Evolutionary conservation across 352 stramenopile species (phyloP).

Genomic region (Phytophthora macrochlamydospora): DNA sequence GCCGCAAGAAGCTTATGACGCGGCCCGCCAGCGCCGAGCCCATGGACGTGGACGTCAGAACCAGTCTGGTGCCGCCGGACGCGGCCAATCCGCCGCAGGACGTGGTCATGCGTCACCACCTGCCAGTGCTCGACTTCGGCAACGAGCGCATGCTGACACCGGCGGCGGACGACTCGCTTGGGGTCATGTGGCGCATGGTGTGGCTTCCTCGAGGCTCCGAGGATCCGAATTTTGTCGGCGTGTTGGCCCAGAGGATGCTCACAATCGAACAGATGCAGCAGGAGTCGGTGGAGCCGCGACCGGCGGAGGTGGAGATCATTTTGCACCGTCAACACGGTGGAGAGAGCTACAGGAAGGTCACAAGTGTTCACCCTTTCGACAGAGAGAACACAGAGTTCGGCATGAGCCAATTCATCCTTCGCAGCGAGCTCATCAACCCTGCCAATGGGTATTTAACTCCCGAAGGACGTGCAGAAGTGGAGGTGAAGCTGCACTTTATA

Average conservation of each 20-base stretch:
- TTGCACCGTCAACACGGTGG: constrained; percentile 40
- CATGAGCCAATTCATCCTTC: constrained; percentile 54
- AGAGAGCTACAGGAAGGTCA: constrained; percentile 38
- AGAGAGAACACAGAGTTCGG: constrained; percentile 56
- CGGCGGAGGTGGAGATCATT: constrained; percentile 47
- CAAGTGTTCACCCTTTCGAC: constrained; percentile 57
- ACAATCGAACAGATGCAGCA: not conserved
- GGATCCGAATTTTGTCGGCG: constrained; percentile 50
- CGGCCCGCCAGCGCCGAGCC: constrained; percentile 4
- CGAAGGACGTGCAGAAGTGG: constrained; percentile 53
- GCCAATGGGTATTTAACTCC: constrained; percentile 47
- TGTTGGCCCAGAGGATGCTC: constrained; percentile 65
- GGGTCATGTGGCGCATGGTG: constrained; percentile 60
- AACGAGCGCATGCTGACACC: constrained; percentile 39
- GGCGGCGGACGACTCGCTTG: constrained; percentile 38
- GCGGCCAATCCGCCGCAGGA: not conserved
- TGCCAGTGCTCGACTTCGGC: constrained; percentile 50
- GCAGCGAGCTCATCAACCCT: constrained; percentile 53
- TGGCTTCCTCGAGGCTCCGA: constrained; percentile 64
- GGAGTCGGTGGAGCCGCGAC: not conserved
- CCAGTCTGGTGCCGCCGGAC: no score
- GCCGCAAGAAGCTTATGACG: constrained; percentile 37
- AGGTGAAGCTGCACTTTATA: constrained; percentile 51
- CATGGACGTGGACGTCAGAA: constrained; percentile 2
- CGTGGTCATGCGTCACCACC: constrained; percentile 39